Percentiles rank a stretch among this genome's conserved stretches.
Conservation (phyloP, 768 basidiomycete genomes). For the Lactarius psammicola region DNA sequence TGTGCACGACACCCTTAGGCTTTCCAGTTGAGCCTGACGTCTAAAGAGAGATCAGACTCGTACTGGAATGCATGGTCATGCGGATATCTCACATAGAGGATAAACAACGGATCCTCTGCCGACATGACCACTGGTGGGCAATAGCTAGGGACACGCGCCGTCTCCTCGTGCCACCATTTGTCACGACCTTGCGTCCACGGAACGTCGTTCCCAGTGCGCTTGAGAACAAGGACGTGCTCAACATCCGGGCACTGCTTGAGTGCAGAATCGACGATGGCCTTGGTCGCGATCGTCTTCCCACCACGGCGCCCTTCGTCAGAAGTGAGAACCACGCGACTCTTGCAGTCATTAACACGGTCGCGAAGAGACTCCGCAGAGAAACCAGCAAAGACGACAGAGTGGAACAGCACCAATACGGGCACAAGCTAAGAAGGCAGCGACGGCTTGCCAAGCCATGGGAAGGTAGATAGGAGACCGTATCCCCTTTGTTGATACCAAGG, state of each 20-base stretch:
- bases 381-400: constrained; percentile 97
- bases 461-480: constrained; percentile 91
- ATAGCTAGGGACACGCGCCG: constrained; percentile 76
- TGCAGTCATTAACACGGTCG: constrained; percentile 89
- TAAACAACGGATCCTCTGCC: constrained; percentile 96
- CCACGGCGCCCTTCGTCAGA: constrained; percentile 93
- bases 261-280: constrained; percentile 90
- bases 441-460: constrained; percentile 94
- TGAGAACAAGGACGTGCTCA: constrained; percentile 87
- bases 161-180: constrained; percentile 96
- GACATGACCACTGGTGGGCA: constrained; percentile 87
- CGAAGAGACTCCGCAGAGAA: constrained; percentile 94
- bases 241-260: constrained; percentile 80
- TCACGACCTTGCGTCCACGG: constrained; percentile 83
- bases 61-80: neutral
- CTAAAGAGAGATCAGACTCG: constrained; percentile 40
- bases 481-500: constrained; percentile 92
- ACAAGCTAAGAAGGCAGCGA: constrained; percentile 95
- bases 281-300: constrained; percentile 93
- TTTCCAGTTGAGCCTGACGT: constrained; percentile 94
- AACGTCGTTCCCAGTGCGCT: constrained; percentile 81
- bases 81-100: constrained; percentile 80
- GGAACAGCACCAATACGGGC: constrained; percentile 95
- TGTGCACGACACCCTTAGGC: constrained; percentile 96
- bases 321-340: constrained; percentile 88